These are phyloP conservation scores for Stephanodiscus triporus DNA, from an alignment of 108 stramenopile species.

Conservation along the genomic window DNA sequence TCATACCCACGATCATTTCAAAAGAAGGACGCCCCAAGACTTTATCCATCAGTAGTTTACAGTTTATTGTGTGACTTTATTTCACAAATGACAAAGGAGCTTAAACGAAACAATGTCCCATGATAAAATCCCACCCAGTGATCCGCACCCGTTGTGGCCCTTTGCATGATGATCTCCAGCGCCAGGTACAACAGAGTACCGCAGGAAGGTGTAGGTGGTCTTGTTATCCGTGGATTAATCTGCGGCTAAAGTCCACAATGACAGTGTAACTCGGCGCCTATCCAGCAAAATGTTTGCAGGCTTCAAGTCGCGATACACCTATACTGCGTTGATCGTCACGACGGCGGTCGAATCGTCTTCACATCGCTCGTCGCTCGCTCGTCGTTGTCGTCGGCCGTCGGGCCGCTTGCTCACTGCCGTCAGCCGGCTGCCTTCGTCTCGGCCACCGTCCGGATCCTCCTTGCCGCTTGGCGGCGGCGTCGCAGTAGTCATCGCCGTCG, in stretches of 20 bases:
- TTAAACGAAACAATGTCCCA: background rate
- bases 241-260: slow-evolving; percentile 92
- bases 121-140: slow-evolving; percentile 67
- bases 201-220: slow-evolving; percentile 93
- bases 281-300: slow-evolving; percentile 95
- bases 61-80: background rate
- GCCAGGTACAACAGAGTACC: slow-evolving; percentile 97
- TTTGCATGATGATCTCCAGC: slow-evolving; percentile 94
- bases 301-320: slow-evolving; percentile 96
- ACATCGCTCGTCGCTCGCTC: too few species aligned
- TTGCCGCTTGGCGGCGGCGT: too few species aligned
- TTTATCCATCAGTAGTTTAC: background rate
- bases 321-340: slow-evolving; percentile 80
- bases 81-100: background rate
- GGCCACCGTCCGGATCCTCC: too few species aligned
- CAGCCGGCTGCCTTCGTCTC: too few species aligned
- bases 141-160: slow-evolving; percentile 97
- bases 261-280: slow-evolving; percentile 86
- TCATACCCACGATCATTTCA: slow-evolving; percentile 90
- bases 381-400: too few species aligned
- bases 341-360: too few species aligned
- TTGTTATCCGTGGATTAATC: slow-evolving; percentile 73
- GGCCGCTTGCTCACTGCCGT: too few species aligned
- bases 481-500: too few species aligned
- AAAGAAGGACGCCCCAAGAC: slow-evolving; percentile 94